A percentile compares a stretch with the other conserved stretches of the same genome.
Conservation (phyloP, 192 early-diverging fungal species). For the Linnemannia hyalina region DNA sequence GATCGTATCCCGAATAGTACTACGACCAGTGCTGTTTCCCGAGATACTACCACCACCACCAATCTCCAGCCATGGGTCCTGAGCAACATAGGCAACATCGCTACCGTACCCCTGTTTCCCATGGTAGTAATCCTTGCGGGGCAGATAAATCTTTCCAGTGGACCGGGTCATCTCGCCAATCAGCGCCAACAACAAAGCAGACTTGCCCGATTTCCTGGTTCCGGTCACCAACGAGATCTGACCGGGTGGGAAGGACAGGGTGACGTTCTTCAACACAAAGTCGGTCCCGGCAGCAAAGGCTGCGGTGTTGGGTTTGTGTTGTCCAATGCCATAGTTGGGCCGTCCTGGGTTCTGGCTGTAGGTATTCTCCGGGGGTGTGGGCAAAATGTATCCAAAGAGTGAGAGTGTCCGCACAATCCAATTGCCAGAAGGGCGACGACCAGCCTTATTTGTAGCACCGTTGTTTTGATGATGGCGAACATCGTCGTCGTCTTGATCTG, state of each 20-base stretch:
- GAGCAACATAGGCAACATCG: conserved; percentile 62
- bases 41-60: conserved; percentile 37
- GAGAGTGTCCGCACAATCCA: conserved; percentile 51
- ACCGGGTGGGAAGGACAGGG: conserved; percentile 42
- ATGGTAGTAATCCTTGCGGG: conserved; percentile 53
- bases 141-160: conserved; percentile 52
- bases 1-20: conserved; percentile 76
- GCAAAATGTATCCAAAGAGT: conserved; percentile 47
- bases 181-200: conserved; percentile 38
- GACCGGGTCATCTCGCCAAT: conserved; percentile 53
- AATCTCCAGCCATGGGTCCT: conserved; percentile 64
- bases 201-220: conserved; percentile 45
- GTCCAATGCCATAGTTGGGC: not conserved
- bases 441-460: not conserved
- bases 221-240: conserved; percentile 47
- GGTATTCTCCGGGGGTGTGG: conserved; percentile 4
- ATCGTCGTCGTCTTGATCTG: conserved; percentile 23
- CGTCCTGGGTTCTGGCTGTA: not conserved
- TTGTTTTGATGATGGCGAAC: not conserved
- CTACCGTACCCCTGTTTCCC: conserved; percentile 50
- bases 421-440: conserved; percentile 16
- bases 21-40: conserved; percentile 67
- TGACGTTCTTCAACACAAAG: conserved; percentile 33
- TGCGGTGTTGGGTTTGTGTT: not conserved
- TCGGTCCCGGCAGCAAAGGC: not conserved